These are phyloP conservation scores for Fusarium armeniacum DNA, from an alignment of 2,329 filamentous ascomycete species.

Conservation along the genomic window DNA sequence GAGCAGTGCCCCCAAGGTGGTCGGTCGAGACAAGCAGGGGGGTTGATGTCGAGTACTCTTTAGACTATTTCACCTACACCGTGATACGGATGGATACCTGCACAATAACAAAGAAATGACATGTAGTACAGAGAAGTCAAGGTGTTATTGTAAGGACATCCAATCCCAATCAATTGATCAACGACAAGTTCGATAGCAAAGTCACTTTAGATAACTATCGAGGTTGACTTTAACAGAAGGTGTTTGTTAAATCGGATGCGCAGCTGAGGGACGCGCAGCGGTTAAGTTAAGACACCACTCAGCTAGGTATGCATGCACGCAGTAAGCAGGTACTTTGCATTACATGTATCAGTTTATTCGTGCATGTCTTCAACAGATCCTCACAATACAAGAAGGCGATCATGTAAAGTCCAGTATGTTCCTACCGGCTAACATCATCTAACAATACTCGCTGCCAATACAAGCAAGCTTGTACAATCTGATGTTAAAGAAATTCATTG, in stretches of 20 bases:
- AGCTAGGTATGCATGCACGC: neutral
- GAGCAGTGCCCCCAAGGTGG: conserved; percentile 22
- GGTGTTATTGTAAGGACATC: neutral
- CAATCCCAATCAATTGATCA: conserved; percentile 2
- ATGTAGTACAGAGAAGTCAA: neutral
- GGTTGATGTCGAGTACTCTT: conserved; percentile 2
- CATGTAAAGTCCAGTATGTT: neutral
- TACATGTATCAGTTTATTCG: neutral
- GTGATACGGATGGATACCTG: neutral
- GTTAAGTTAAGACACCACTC: conserved; percentile 1
- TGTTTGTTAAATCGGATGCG: conserved; percentile 11
- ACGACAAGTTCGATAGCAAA: conserved; percentile 15
- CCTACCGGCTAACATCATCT: neutral
- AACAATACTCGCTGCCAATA: neutral
- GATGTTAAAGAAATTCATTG: neutral
- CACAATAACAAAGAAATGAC: neutral
- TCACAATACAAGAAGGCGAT: neutral
- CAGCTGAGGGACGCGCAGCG: conserved; percentile 18
- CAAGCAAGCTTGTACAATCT: neutral
- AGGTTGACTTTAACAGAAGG: conserved; percentile 12
- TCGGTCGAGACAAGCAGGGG: conserved; percentile 30
- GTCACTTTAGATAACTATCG: conserved; percentile 18
- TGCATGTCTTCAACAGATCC: conserved; percentile 1
- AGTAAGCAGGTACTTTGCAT: conserved; percentile 13
- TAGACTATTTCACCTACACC: neutral